Evolutionary conservation across 257 asterid species (phyloP).

Genomic region (Przewalskia tangutica): DNA sequence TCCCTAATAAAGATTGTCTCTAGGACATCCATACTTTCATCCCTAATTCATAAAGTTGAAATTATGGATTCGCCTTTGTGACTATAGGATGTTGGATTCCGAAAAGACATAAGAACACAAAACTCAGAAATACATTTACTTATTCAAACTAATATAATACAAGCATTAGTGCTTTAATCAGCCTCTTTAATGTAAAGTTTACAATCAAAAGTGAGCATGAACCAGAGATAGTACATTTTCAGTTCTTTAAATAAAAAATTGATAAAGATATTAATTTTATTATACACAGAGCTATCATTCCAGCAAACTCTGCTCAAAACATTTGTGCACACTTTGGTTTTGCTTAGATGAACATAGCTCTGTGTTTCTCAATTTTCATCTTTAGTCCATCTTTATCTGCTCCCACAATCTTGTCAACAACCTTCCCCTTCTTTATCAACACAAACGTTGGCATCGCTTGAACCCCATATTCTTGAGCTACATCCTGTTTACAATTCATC

Average conservation of each 20-base stretch:
- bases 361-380: slow-evolving; percentile 49
- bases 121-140: not conserved
- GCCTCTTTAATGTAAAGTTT: not conserved
- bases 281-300: not conserved
- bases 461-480: slow-evolving; percentile 52
- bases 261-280: not conserved
- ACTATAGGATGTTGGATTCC: not conserved
- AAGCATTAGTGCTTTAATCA: not conserved
- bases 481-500: slow-evolving; percentile 32
- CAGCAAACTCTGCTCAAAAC: not conserved
- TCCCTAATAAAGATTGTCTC: too few species aligned
- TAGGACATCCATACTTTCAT: too few species aligned
- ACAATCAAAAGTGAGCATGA: not conserved
- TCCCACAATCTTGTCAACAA: slow-evolving; percentile 45
- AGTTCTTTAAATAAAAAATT: not conserved
- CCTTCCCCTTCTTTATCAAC: slow-evolving; percentile 49
- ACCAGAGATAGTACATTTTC: not conserved
- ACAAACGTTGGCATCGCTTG: slow-evolving; percentile 60
- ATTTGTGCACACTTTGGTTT: not conserved
- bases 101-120: not conserved
- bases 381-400: slow-evolving; percentile 46
- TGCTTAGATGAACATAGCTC: not conserved
- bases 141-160: not conserved
- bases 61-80: not conserved
- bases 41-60: not conserved